These are phyloP conservation scores for Termitomyces sp. DNA, from an alignment of 768 basidiomycete species.

Conservation along the genomic window DNA sequence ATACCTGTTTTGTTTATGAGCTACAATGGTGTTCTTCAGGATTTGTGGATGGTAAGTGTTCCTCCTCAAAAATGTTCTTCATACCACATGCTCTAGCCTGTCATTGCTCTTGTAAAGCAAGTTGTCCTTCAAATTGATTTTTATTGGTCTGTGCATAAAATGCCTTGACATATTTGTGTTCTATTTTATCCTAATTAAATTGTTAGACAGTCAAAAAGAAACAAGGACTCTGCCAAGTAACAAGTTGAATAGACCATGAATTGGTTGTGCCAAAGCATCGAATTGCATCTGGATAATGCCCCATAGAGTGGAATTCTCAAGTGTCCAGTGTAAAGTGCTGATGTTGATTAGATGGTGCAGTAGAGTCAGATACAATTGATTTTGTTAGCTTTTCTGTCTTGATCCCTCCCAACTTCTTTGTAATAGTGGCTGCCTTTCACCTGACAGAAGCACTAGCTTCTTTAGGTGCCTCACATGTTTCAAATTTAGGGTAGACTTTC, in stretches of 20 bases:
- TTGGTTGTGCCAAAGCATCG: neutral
- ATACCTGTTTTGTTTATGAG: neutral
- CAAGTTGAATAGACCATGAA: neutral
- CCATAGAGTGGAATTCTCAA: conserved; percentile 22
- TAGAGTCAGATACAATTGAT: no score
- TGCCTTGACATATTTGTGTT: no score
- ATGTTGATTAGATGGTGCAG: neutral
- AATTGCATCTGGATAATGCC: neutral
- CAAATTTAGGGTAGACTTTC: conserved; percentile 17
- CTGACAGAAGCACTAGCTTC: neutral
- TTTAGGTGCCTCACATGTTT: conserved; percentile 11
- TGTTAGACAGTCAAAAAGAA: no score
- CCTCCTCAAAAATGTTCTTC: neutral
- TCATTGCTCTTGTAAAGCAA: neutral
- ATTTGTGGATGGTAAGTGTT: neutral
- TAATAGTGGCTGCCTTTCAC: neutral
- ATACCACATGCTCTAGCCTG: neutral
- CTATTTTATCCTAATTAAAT: no score
- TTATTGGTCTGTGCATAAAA: no score
- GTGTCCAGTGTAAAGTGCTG: conserved; percentile 20
- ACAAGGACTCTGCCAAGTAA: no score
- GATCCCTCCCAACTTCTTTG: neutral
- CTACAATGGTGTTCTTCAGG: neutral
- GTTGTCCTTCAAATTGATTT: no score
- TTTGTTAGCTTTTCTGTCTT: neutral